These are phyloP conservation scores for Papiliotrema laurentii DNA, from an alignment of 1,284 basidiomycete genomes.

Conservation along the genomic window DNA sequence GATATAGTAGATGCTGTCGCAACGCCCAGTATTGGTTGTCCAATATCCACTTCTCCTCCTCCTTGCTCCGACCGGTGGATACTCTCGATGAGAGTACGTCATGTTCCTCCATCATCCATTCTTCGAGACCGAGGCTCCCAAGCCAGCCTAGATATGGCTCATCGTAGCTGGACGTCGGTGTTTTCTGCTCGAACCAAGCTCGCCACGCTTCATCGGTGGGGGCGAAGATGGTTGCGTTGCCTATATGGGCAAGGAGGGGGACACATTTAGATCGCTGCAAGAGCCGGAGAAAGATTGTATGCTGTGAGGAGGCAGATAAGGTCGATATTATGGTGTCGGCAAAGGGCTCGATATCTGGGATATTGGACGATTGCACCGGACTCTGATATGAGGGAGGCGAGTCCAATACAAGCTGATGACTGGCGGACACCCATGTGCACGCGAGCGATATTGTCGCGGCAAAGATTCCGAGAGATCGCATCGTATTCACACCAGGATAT, in stretches of 20 bases:
- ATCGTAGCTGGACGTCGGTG: conserved; percentile 7
- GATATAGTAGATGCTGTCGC: conserved; percentile 90
- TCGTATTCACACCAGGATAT: no score
- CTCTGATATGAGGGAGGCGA: no score
- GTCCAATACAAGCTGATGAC: no score
- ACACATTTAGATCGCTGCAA: conserved; percentile 83
- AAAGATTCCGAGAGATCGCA: no score
- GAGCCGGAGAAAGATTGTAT: conserved; percentile 70
- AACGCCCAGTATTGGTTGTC: conserved; percentile 73
- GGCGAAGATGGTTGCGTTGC: conserved; percentile 81
- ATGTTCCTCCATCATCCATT: conserved; percentile 40
- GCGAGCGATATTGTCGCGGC: no score
- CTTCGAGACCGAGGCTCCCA: conserved; percentile 22
- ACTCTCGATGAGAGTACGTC: conserved; percentile 10
- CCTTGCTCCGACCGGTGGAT: conserved; percentile 16
- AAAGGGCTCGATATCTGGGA: background rate
- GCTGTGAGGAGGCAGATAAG: conserved; percentile 70
- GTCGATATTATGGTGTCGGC: conserved; percentile 64
- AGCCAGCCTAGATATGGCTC: conserved; percentile 27
- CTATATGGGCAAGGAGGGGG: conserved; percentile 82
- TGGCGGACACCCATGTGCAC: no score
- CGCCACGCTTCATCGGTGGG: conserved; percentile 87
- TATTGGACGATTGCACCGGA: no score
- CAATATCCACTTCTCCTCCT: conserved; percentile 10
- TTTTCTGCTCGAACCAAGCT: conserved; percentile 37